Evolutionary conservation across 495 filamentous ascomycete species (phyloP), one percentile per base, ranked within the genome.

Genomic region (Talaromyces proteolyticus): DNA sequence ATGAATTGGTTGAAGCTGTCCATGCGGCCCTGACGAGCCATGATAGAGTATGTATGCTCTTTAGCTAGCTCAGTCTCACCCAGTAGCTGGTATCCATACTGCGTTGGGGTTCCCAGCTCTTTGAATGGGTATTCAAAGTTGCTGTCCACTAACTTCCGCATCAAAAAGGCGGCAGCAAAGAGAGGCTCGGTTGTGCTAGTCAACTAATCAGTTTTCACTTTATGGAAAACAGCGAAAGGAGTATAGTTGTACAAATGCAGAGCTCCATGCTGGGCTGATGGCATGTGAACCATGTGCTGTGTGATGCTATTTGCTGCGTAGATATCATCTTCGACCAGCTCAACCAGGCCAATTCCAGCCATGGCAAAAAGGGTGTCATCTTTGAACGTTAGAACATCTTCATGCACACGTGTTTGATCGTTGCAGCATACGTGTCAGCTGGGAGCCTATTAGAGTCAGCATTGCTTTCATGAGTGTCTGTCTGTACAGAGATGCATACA

Each of bases 1-100:
- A 72, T 72, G 48, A 72, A 72, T 14, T 53, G 44, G 25, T 70
- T 72, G 53, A 72, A 72, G 50, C 67, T 70, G 21, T 64, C 62
- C 61, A 72, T 67, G 18, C 68, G 65, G 10, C 64, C 65, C 36
- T 67, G 55, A 1, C 49, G 53, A 21, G 62, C 64, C 64, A 72
- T 70, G 22, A 70, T 70, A 0, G 62, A 58, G 45, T 72, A 72
- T 2, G 65, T 64, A 29, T 72, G 67, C 21, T 65, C 39, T 2
- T 57, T 38, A 11, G 68, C 54, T 4, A 69, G 51, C 0, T 59
- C 47, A 0, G 57, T 29, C 10, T 67, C 40, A 10, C 67, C 68
- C 59, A 69, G 65, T 3, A 60, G 53, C 19, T 55, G 47, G 38
- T 70, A 63, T 2, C 62, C 65, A 40, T 70, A 62, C 25, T 72